Base-by-base conservation (phyloP, 2,329 filamentous ascomycete genomes). In the Talaromyces sp. region DNA sequence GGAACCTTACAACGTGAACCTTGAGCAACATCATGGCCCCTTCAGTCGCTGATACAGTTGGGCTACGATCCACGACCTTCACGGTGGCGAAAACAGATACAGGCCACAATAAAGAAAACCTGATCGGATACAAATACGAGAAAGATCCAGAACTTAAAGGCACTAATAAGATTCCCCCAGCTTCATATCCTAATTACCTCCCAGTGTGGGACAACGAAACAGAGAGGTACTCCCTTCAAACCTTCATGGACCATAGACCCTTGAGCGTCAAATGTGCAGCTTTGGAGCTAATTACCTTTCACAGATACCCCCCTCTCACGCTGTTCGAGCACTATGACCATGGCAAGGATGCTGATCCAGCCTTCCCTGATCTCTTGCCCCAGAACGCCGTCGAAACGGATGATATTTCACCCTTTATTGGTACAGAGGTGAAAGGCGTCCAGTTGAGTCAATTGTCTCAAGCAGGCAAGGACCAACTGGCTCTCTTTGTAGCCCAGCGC, bases 401-500 rank as follows among this genome's bases (percentile, higher is more conserved):
- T 10, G 78, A 91, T 19, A 73, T 92, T 33, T 91, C 88, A 1
- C 87, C 88, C 1, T 85, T 82, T 42, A 91, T 89, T 60, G 89
- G 89, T 51, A 84, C 86, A 14, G 88, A 91, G 66, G 77, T 93
- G 29, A 78, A 75, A 3, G 88, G 87, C 33, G 76, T 92, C 27
- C 89, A 93, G 71, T 76, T 93, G 27, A 89, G 84, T 73, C 79
- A 81, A 56, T 79, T 93, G 11, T 84, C 77, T 48, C 73, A 85
- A 39, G 84, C 85, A 14, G 88, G 86, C 49, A 91, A 90, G 67
- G 86, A 92, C 64, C 86, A 93, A 69, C 80, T 93, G 4, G 89
- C 90, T 7, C 65, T 75, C 3, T 74, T 70, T 44, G 68, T 74
- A 22, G 74, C 74, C 17, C 69, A 75, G 58, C 62, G 72, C 66